Evolutionary conservation across 2,329 filamentous ascomycete species (phyloP), one percentile per base, ranked within the genome.

Genomic region (Penicillium decumbens): DNA sequence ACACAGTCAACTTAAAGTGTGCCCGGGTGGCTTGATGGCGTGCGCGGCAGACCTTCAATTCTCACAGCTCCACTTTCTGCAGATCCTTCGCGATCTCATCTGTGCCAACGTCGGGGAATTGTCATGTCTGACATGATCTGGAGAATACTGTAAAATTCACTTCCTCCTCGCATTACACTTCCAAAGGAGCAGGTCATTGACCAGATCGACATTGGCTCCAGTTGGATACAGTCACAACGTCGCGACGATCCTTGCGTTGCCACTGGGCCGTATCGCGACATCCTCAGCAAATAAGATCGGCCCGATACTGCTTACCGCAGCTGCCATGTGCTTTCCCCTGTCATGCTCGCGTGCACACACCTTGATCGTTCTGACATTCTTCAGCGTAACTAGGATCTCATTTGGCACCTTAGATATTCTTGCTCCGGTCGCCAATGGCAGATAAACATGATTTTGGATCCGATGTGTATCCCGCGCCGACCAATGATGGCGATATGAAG

Each of bases 241-340:
- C 45, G 35, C 35, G 37, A 35, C 42, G 20, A 35, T 45, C 41
- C 32, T 50, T 24, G 41, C 45, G 51, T 42, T 33, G 38, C 42
- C 30, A 43, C 37, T 30, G 32, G 35, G 28, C 18, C 49, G 42
- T 54, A 63, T 57, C 60, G 62, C 60, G 56, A 61, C 60, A 63
- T 62, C 43, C n/a, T 4, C 49, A 53, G 47, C 59, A 61, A 62
- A 63, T 62, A 43, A 59, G 50, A 25, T 25, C 13, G 13, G 28
- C 45, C 10, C 37, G 25, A 35, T 35, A 32, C 35, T 35, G 15
- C n/a, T 40, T 15, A 42, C 32, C 12, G 20, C 24, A 12, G 15
- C 32, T 35, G 6, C 28, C 15, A 43, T 25, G 30, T 45, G 37
- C 7, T 23, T 28, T 25, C 25, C 20, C 23, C 7, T 27, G 25